Evolutionary conservation across 805 yeast genomes (phyloP), one percentile per base, ranked within the genome.

Genomic region (Phaffomyces thermotolerans): DNA sequence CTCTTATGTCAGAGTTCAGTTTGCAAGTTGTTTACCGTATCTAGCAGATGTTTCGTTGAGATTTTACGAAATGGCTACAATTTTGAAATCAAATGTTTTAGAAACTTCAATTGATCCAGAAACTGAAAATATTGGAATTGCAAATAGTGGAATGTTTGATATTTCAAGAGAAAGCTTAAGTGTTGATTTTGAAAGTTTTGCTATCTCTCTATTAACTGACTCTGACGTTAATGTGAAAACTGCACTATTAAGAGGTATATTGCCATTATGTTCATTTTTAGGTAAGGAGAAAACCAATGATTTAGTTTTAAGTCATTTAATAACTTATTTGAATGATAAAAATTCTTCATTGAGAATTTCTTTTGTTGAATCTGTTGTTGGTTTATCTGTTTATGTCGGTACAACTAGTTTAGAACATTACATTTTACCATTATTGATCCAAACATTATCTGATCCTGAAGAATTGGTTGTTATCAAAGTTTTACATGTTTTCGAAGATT

Each of bases 251-350:
- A 65, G 72, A 36, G 78, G 85, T 47, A 81, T 90, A n/a, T 66
- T 84, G 8, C 85, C 89, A 0, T 61, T 93, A 4, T 87, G 96
- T 53, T 70, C 80, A 9, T 84, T 84, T 46, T 81, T 93, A 57
- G 96, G 96, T 0, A 79, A 82, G 43, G 95, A 87, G 43, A 85
- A 80, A 52, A 84, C 96, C 0, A 90, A 86, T 56, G 98, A 93
- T 58, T 69, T 93, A 34, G 79, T 93, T 20, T 64, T 93, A 38
- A 89, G 96, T 37, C 98, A 93, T 66, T 67, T 90, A 44, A 90
- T 93, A 36, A 90, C 98, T 0, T 93, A 89, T 56, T 65, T 93
- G 49, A 93, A 93, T 60, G 96, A 90, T 57, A 72, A 78, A 43
- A 79, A 80, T 54, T 66, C 82, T 0, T 73, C 78, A 18, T 66